A percentile compares a stretch with the other conserved stretches of the same genome.
phyloP scores from a whole-genome alignment of 345 rosid genomes.

The Hibiscus trionum region DNA sequence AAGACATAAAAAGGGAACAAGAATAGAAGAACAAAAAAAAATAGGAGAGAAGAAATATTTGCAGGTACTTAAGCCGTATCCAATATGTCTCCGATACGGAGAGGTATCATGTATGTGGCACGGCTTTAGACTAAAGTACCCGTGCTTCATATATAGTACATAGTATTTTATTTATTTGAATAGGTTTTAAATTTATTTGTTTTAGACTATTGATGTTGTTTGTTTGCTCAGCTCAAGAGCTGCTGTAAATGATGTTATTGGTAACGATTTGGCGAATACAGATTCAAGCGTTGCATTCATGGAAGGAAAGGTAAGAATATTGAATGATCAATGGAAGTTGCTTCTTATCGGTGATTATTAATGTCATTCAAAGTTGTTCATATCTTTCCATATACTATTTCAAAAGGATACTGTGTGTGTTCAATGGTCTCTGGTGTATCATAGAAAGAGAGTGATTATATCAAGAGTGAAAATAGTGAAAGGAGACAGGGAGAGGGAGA shows the following conservation, averaged over 20 bases:
- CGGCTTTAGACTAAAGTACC: no score
- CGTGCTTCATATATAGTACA: no score
- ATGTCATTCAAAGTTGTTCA: conserved; percentile 2
- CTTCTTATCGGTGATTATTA: background rate
- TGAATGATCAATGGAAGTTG: background rate
- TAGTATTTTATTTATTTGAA: background rate
- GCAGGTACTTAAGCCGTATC: no score
- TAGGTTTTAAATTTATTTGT: background rate
- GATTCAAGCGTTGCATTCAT: background rate
- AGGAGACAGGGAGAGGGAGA: background rate
- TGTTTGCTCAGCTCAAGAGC: conserved; percentile 9
- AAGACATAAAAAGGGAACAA: no score
- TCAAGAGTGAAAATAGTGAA: background rate
- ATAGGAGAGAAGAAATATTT: no score
- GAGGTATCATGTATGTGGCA: no score
- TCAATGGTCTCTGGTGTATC: background rate
- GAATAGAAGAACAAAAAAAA: no score
- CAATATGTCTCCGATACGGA: no score
- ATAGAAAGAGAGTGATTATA: background rate
- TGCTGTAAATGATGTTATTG: conserved; percentile 6
- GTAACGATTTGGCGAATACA: background rate
- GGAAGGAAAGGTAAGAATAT: conserved; percentile 6
- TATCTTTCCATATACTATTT: background rate
- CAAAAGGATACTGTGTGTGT: background rate
- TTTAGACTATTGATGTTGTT: background rate